Conservation (phyloP, 1,139 yeast species). For the Debaryomycetaceae sp. region DNA sequence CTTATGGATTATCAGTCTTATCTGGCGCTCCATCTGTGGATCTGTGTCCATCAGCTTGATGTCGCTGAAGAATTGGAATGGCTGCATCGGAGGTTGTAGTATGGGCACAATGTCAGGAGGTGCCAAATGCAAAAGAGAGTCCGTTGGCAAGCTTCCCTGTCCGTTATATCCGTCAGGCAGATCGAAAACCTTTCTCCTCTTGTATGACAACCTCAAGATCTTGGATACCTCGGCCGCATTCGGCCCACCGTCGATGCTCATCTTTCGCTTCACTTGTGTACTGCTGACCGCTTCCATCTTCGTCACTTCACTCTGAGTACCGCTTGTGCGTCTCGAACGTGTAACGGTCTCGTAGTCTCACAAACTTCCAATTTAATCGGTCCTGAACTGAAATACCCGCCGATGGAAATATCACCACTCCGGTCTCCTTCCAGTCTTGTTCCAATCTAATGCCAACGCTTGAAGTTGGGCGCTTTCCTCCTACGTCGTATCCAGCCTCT, state of each 20-base stretch:
- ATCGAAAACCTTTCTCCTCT: constrained; percentile 8
- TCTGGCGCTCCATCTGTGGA: constrained; percentile 18
- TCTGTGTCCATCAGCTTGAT: constrained; percentile 18
- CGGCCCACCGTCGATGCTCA: not conserved
- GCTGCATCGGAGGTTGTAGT: constrained; percentile 27
- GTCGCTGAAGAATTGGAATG: constrained; percentile 36
- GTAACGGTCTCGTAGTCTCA: too few relatives aligned
- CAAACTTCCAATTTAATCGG: too few relatives aligned
- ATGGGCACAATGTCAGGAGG: constrained; percentile 41
- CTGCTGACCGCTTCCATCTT: not conserved
- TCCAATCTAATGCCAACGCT: not conserved
- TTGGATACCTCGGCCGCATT: constrained; percentile 2
- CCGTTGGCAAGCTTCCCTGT: constrained; percentile 4
- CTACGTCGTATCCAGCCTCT: not conserved
- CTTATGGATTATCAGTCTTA: constrained; percentile 21
- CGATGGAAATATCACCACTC: not conserved
- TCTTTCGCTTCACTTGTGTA: constrained; percentile 1
- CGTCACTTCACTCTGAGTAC: not conserved
- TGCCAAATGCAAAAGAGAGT: constrained; percentile 24
- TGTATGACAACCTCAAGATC: constrained; percentile 3
- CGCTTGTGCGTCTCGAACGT: not conserved
- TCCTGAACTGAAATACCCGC: too few relatives aligned
- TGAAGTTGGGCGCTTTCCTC: not conserved
- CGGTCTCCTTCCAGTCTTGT: not conserved
- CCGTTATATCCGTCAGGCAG: constrained; percentile 7